phyloP scores from a whole-genome alignment of 305 asterid species.

The Coffea humblotiana region DNA sequence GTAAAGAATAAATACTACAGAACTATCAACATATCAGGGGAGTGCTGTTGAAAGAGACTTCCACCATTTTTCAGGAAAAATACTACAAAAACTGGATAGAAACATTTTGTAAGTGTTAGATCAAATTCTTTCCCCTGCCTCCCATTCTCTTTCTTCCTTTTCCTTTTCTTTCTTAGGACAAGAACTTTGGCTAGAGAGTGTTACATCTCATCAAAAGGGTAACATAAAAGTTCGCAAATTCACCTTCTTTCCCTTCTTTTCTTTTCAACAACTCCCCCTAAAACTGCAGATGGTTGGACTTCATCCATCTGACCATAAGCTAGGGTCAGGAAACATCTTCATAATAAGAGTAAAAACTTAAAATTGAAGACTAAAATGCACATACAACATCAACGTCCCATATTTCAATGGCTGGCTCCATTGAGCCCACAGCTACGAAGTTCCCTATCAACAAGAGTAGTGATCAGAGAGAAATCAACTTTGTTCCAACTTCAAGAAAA shows the following conservation, averaged over 20 bases:
- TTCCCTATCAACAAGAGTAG: slow-evolving; percentile 49
- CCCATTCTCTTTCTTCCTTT: not conserved
- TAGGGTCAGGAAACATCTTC: slow-evolving; percentile 18
- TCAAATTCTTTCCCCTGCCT: not conserved
- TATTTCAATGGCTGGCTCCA: slow-evolving; percentile 94
- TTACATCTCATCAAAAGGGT: not conserved
- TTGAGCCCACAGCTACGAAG: slow-evolving; percentile 84
- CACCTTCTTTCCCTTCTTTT: slow-evolving; percentile 79
- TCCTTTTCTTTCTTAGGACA: too few relatives aligned
- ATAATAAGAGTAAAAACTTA: slow-evolving; percentile 1
- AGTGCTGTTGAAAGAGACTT: not conserved
- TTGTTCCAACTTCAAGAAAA: not conserved
- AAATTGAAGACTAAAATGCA: slow-evolving; percentile 8
- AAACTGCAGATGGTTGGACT: slow-evolving; percentile 70
- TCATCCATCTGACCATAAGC: slow-evolving; percentile 68
- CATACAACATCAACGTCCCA: slow-evolving; percentile 97
- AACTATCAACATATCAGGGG: not conserved
- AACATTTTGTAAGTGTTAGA: not conserved
- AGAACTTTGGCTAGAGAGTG: not conserved
- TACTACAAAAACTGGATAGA: not conserved
- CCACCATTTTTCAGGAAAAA: not conserved
- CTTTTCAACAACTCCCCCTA: slow-evolving; percentile 76
- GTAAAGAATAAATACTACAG: not conserved
- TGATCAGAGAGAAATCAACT: not conserved
- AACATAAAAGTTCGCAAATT: slow-evolving; percentile 11